Percentiles rank a stretch among this genome's conserved stretches.
phyloP scores from a whole-genome alignment of 2,329 filamentous ascomycete genomes.

The Chaetomiaceae sp. region DNA sequence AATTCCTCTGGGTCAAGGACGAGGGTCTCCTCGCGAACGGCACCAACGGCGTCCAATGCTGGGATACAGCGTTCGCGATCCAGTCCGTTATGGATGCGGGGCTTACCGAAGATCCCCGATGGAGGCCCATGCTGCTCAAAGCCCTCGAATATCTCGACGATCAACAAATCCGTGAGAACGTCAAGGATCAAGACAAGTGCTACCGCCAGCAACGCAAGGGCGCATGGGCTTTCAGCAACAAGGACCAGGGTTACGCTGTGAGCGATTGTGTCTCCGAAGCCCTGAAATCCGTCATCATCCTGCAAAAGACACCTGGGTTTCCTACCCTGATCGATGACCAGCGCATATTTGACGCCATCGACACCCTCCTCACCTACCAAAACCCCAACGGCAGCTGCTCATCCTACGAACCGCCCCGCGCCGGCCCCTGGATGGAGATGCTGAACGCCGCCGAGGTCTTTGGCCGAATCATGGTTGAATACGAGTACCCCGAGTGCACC shows the following conservation, averaged over 20 bases:
- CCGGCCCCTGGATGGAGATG: conserved; percentile 70
- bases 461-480: conserved; percentile 96
- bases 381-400: conserved; percentile 81
- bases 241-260: conserved; percentile 88
- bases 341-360: conserved; percentile 80
- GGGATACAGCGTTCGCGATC: conserved; percentile 90
- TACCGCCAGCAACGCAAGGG: conserved; percentile 91
- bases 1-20: conserved; percentile 85
- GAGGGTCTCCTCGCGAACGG: conserved; percentile 95
- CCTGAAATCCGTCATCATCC: conserved; percentile 73
- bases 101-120: conserved; percentile 69
- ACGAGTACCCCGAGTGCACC: conserved; percentile 96
- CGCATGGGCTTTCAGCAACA: conserved; percentile 93
- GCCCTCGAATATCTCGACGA: conserved; percentile 81
- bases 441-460: conserved; percentile 97
- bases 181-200: conserved; percentile 68
- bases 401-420: conserved; percentile 82
- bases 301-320: conserved; percentile 75
- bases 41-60: conserved; percentile 96
- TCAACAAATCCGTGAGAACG: conserved; percentile 85
- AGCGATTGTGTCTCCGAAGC: conserved; percentile 93
- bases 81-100: conserved; percentile 77
- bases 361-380: conserved; percentile 88
- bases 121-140: conserved; percentile 76
- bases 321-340: conserved; percentile 68